Base-by-base conservation (phyloP, 345 rosid genomes). In the Citrus trifoliata region DNA sequence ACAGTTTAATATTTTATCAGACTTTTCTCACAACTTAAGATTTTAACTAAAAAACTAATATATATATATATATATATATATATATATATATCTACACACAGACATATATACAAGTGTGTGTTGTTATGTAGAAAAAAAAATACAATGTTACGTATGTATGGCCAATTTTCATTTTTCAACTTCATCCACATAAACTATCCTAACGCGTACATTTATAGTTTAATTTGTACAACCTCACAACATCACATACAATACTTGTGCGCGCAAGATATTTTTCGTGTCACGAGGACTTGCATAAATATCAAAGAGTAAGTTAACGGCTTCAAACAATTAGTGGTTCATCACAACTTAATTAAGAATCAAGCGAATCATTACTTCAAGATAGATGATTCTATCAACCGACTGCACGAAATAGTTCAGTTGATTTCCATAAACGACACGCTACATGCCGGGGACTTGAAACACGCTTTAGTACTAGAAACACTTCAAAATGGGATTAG, bases 1-100 rank as follows among this genome's bases (percentile, higher is more conserved):
- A 4, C 7, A 1, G 1, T 35, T 35, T 35, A 5, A 35, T 5
- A 0, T 35, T 35, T 35, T 35, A 1, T 35, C 1, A 0, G 0
- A 5, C 1, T 33, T 33, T 33, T 33, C 35, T 33, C 35, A 0
- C 6, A 33, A 33, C 35, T 5, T 33, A 5, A 0, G 35, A 33
- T 33, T 0, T 2, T 33, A 33, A 5, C 5, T 33, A 33, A 1
- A 33, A 33, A 33, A 33, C 1, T 33, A 33, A 33, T 33, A 0
- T 33, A 33, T 4, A 5, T 4, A 0, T 33, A 33, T 32, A 32
- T 32, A 4, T 32, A 32, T 32, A 32, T 3, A 30, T 30, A 30
- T 3, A 30, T 0, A 30, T 3, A 30, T 28, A 28, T 2, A 28
- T 28, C n/a, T 2, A 28, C 28, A 28, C 28, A 28, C 28, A 28